Evolutionary conservation across 23 red algal genomes (phyloP), one percentile per base, ranked within the genome.

Genomic region (Agarophyton chilense): DNA sequence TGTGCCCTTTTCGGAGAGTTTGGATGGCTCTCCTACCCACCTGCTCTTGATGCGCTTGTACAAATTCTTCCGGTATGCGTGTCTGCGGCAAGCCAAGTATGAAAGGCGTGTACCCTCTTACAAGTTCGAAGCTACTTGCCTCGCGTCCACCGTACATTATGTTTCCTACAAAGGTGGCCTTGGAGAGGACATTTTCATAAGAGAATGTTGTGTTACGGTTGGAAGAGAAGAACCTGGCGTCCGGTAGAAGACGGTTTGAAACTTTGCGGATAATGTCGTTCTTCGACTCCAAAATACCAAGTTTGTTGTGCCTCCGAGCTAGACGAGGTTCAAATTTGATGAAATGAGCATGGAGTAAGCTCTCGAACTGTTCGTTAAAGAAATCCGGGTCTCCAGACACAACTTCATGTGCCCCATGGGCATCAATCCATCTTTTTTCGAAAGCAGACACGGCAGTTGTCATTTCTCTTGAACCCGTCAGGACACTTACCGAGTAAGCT

Each of bases 361-460:
- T 42, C 18, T 41, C 33, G 33, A 75, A 73, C 2, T 32, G n/a
- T 3, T 52, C 33, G 18, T 72, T 87, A 39, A 35, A 25, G 63
- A 87, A 87, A 28, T 87, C 65, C 7, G 61, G 82, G 43, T 87
- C 82, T 2, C 43, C 43, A 19, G 72, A 87, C 19, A 87, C 16
- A 1, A 32, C 14, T 10, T 17, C 26, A 4, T 62, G 62, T 17
- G 82, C 34, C 4, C 82, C 82, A 63, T 87, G 82, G 2, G 74
- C 50, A 21, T 76, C 52, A 10, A 58, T 11, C 82, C 63, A 73
- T 1, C 29, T 7, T 24, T 55, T 19, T 21, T 87, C 82, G 62
- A 87, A 73, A 52, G 62, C 64, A 67, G 17, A 2, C 10, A 29
- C 52, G 11, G 43, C 63, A 35, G 12, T 41, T 33, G 2, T 74